Conservation (phyloP, 106 monocot genomes). For the Dendrobium catenatum region DNA sequence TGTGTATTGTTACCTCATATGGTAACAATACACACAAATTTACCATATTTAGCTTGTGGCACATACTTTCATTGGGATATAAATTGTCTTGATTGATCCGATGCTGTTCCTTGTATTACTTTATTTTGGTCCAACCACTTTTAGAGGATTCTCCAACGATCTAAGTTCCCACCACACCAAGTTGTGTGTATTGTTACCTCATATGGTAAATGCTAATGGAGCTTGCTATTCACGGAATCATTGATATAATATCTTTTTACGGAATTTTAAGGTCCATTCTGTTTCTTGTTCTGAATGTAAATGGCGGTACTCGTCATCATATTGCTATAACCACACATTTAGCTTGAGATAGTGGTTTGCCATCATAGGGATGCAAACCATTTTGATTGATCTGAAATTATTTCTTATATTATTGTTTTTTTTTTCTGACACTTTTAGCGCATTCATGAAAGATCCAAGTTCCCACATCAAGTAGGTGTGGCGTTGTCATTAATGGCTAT, state of each 20-base stretch:
- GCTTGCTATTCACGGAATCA: background rate
- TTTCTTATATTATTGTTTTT: no score
- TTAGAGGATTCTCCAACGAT: background rate
- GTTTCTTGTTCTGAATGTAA: background rate
- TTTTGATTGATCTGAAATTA: no score
- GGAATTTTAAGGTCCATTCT: background rate
- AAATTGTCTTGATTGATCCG: background rate
- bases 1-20: background rate
- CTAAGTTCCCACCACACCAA: background rate
- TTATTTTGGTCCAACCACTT: background rate
- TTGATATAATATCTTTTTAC: background rate
- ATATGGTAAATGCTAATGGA: background rate
- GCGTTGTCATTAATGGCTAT: no score
- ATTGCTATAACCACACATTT: background rate
- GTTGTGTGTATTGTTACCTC: background rate
- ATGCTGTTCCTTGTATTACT: background rate
- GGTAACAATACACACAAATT: background rate
- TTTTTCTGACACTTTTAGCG: no score
- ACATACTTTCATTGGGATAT: background rate
- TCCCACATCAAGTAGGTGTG: no score
- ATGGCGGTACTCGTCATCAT: background rate
- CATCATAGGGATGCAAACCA: no score
- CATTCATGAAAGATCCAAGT: no score
- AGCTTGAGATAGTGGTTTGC: no score
- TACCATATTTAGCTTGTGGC: no score